phyloP scores from a whole-genome alignment of 202 grass and related monocot genomes.

The Dendrocalamus latiflorus region DNA sequence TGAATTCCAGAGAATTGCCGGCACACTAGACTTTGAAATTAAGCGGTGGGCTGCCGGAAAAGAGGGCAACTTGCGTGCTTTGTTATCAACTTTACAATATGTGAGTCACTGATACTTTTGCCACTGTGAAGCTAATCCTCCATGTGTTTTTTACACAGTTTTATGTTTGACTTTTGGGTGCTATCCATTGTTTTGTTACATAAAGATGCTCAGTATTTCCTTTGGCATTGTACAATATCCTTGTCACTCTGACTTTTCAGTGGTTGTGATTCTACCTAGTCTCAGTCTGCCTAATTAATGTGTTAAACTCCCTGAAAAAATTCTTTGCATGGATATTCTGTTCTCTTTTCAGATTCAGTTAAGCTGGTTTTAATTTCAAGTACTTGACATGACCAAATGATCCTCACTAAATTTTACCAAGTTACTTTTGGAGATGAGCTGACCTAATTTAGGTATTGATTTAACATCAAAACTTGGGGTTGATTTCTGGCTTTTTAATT shows the following conservation, averaged over 20 bases:
- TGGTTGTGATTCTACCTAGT: background rate
- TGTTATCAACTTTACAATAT: slow-evolving; percentile 91
- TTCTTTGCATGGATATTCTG: background rate
- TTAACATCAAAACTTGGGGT: background rate
- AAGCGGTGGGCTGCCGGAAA: slow-evolving; percentile 96
- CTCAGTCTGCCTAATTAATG: background rate
- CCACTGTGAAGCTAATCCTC: background rate
- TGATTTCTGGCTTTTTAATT: background rate
- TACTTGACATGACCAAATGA: background rate
- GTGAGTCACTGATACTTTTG: slow-evolving; percentile 43
- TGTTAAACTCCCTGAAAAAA: background rate
- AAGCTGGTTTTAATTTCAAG: background rate
- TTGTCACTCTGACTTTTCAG: background rate
- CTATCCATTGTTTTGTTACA: slow-evolving; percentile 1
- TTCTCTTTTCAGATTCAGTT: background rate
- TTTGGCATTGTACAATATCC: background rate
- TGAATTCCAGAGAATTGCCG: slow-evolving; percentile 79
- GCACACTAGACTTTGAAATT: slow-evolving; percentile 80
- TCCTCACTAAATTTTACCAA: background rate
- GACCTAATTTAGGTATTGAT: background rate
- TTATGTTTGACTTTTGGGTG: background rate
- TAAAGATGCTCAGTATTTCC: background rate
- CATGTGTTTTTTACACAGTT: background rate
- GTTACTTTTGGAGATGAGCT: background rate
- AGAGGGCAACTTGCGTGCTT: slow-evolving; percentile 91